phyloP scores from a whole-genome alignment of 306 rosid genomes.

The Cucurbita argyrosperma region DNA sequence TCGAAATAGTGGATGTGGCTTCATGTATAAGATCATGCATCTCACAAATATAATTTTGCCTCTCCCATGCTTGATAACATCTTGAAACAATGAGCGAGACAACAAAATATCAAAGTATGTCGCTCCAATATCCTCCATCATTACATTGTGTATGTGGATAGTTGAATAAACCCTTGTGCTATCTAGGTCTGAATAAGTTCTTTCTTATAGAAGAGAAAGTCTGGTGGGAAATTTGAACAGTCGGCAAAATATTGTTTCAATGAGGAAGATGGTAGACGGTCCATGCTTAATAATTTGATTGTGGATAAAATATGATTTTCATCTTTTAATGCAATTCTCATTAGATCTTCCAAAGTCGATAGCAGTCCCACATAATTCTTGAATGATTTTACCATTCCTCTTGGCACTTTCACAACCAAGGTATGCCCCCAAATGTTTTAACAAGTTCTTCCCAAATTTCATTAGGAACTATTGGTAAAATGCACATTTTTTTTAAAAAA shows the following conservation, averaged over 20 bases:
- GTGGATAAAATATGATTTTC: no score
- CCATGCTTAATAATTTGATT: no score
- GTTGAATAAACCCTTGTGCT: constrained; percentile 5
- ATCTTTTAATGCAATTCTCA: no score
- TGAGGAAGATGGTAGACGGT: neutral
- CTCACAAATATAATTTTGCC: neutral
- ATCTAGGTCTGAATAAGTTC: neutral
- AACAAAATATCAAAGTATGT: no score
- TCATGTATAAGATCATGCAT: constrained; percentile 14
- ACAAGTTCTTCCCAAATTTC: no score
- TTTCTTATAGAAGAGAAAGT: neutral
- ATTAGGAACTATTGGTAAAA: no score
- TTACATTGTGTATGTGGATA: neutral
- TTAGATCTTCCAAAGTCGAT: no score
- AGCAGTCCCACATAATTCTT: no score
- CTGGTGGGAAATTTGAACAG: constrained; percentile 1
- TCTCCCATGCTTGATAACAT: neutral
- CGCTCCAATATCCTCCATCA: constrained; percentile 2
- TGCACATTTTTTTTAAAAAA: no score
- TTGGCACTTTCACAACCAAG: no score
- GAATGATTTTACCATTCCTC: no score
- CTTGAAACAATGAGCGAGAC: constrained; percentile 2
- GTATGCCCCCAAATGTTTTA: no score
- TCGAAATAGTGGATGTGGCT: neutral
- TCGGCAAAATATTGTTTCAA: constrained; percentile 10